phyloP scores from a whole-genome alignment of 163 green algal species.

The Chlamydomonas reinhardtii region DNA sequence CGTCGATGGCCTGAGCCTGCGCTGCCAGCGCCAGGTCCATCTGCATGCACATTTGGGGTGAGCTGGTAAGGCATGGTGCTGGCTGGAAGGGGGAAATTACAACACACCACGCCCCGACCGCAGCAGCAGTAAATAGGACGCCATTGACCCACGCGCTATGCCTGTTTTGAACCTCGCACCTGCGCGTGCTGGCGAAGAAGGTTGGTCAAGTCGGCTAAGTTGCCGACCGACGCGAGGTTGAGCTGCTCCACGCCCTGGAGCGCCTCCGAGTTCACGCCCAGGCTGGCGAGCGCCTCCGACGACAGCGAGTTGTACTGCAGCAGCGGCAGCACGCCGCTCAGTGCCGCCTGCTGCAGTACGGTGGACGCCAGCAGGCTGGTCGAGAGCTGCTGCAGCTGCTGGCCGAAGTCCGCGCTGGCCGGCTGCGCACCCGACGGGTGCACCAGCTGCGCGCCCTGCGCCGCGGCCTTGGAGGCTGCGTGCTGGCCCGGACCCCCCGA shows the following conservation, averaged over 20 bases:
- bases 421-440: neutral
- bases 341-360: conserved; percentile 27
- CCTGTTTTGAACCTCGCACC: neutral
- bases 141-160: too few relatives aligned
- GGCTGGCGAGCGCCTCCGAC: conserved; percentile 16
- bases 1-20: conserved; percentile 41
- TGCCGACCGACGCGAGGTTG: conserved; percentile 14
- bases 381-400: conserved; percentile 33
- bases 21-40: conserved; percentile 40
- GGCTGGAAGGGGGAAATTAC: too few relatives aligned
- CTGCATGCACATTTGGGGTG: neutral
- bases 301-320: conserved; percentile 28
- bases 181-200: conserved; percentile 36
- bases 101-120: too few relatives aligned
- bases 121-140: too few relatives aligned
- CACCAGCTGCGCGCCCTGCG: neutral
- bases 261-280: conserved; percentile 31
- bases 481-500: neutral
- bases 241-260: conserved; percentile 37
- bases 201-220: conserved; percentile 27
- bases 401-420: conserved; percentile 15
- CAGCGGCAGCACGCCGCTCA: conserved; percentile 10
- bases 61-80: too few relatives aligned
- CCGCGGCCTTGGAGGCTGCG: neutral
- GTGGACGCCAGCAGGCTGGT: conserved; percentile 6